Evolutionary conservation across 371 early-diverging fungal species (phyloP).

Genomic region (Smittium culicis): DNA sequence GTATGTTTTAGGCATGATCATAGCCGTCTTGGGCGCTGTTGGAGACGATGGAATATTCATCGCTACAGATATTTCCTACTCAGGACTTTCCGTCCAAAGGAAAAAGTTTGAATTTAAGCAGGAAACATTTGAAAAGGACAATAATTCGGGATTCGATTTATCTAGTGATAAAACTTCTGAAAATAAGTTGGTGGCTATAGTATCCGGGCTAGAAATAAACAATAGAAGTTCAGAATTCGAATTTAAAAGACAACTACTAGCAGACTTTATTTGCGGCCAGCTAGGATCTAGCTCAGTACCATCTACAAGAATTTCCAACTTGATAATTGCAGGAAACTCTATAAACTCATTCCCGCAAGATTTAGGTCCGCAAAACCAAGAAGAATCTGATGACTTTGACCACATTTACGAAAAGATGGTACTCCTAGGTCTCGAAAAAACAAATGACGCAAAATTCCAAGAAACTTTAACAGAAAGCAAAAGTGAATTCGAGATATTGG

Average conservation of each 20-base stretch:
- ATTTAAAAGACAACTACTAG: slow-evolving; percentile 45
- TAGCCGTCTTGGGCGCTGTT: slow-evolving; percentile 64
- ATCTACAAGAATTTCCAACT: slow-evolving; percentile 18
- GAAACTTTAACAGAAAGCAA: slow-evolving; percentile 5
- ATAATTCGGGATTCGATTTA: no score
- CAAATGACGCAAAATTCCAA: not conserved
- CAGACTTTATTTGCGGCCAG: slow-evolving; percentile 67
- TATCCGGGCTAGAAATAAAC: slow-evolving; percentile 66
- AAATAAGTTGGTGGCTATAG: slow-evolving; percentile 61
- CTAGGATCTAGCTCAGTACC: slow-evolving; percentile 37
- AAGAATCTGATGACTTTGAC: not conserved
- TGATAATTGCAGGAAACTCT: slow-evolving; percentile 22
- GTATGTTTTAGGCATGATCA: slow-evolving; percentile 59
- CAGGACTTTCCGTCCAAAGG: not conserved
- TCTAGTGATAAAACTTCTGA: no score
- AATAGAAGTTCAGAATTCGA: slow-evolving; percentile 31
- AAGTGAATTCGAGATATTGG: slow-evolving; percentile 27
- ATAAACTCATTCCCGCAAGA: slow-evolving; percentile 11
- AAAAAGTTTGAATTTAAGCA: no score
- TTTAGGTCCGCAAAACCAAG: slow-evolving; percentile 22
- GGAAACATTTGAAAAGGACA: no score
- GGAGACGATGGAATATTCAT: slow-evolving; percentile 22
- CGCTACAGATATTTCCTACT: slow-evolving; percentile 35
- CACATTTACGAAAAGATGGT: not conserved
- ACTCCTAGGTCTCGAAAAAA: not conserved